Evolutionary conservation across 768 basidiomycete genomes (phyloP), one percentile per base, ranked within the genome.

Genomic region (Boletellus emodensis): DNA sequence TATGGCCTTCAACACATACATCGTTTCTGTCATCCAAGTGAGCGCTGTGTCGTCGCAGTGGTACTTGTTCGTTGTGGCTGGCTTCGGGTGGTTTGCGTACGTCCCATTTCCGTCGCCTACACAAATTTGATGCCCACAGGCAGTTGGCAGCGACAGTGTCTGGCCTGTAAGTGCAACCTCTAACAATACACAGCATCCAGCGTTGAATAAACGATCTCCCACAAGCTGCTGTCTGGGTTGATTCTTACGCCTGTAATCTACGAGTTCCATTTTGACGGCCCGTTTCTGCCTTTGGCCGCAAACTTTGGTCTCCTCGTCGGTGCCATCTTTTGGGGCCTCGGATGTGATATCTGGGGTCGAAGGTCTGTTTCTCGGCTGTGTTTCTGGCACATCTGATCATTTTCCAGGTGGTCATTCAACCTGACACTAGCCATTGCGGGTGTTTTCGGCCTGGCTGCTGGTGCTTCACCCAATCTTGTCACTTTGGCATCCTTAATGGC

Each of bases 231-330:
- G 34, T 71, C 69, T 0, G 75, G 73, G 5, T 67, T 80, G 6
- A 77, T 79, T 44, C 66, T 82, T 15, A 66, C 73, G 5, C 75
- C 78, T 0, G 73, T 75, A 2, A 56, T 77, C 30, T 66, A 69
- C 60, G 81, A 83, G 51, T 82, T 82, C 55, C 59, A 69, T 30
- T 74, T 73, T 56, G 61, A 72, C 4, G 70, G 70, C 2, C 79
- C 80, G 1, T 73, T 77, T 50, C 66, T 83, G 11, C 71, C 76
- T 0, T 68, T 83, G 32, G 76, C 81, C 1, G 69, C 72, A 22
- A 81, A 82, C 53, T 63, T 79, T 20, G 82, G 82, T 30, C 63
- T 82, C 2, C 65, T 83, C 32, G 71, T 75, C 13, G 80, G 81
- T 4, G 72, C 76, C 14, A 64, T 78, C n/a, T 55, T 76, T 48